Conservation (phyloP, 495 filamentous ascomycete genomes). For the Podospora pseudopauciseta region DNA sequence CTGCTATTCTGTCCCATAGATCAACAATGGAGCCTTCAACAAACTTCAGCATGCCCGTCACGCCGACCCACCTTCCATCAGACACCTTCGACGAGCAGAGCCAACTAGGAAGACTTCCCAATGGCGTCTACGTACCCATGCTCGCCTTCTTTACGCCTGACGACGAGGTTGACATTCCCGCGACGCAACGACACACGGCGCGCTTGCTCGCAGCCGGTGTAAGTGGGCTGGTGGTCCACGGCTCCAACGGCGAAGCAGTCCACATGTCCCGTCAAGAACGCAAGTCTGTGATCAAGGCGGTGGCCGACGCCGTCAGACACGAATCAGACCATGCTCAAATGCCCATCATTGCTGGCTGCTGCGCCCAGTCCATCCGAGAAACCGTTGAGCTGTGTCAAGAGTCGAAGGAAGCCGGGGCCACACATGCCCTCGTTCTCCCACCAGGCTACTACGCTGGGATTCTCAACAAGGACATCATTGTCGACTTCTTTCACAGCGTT, state of each 20-base stretch:
- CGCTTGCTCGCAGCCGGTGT: conserved; percentile 69
- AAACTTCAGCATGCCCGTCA: conserved; percentile 3
- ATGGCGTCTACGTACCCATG: conserved; percentile 66
- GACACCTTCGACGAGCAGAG: conserved; percentile 2
- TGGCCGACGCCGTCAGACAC: conserved; percentile 66
- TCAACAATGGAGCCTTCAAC: not conserved
- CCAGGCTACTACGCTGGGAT: conserved; percentile 79
- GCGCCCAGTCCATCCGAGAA: conserved; percentile 76
- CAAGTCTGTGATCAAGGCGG: conserved; percentile 64
- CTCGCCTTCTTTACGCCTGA: conserved; percentile 61
- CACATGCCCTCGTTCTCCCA: conserved; percentile 80
- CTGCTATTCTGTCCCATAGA: not conserved
- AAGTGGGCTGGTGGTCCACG: conserved; percentile 71
- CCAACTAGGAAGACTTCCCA: conserved; percentile 25
- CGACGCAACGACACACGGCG: conserved; percentile 65
- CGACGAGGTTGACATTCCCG: conserved; percentile 62
- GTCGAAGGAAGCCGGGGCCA: conserved; percentile 69
- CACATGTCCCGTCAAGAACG: conserved; percentile 72
- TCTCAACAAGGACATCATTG: conserved; percentile 63
- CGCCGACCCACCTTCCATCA: conserved; percentile 1
- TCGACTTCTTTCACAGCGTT: conserved; percentile 67
- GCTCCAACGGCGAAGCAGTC: conserved; percentile 86
- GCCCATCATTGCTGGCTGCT: conserved; percentile 67
- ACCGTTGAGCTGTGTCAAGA: conserved; percentile 77
- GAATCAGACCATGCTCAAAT: conserved; percentile 67